Evolutionary conservation across 345 rosid species (phyloP), one percentile per base, ranked within the genome.

Genomic region (Pugionium dolabratum): DNA sequence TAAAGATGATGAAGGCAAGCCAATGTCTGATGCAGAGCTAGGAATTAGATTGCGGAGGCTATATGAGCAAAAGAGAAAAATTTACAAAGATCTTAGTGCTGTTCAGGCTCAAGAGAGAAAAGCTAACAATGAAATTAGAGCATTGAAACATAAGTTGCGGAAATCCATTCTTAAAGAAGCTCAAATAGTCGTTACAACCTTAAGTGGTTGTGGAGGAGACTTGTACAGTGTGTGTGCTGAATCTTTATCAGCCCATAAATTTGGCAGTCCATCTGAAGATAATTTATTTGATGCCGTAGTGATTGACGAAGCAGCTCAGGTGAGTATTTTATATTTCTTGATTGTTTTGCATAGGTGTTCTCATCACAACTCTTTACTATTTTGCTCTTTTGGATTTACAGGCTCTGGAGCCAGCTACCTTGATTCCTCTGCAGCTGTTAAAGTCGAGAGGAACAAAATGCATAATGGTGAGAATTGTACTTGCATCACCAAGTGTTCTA

Each of bases 171-270:
- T 93, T 64, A 88, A 76, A 83, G 99, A 93, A 73, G 99, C 99
- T 65, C 97, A 93, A 74, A 88, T 93, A 74, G 91, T 93, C 11
- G 88, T 90, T 46, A 83, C 97, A 1, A 93, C 99, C 6, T 74
- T 93, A 74, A 88, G 99, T 69, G 99, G 99, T n/a, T 90, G 86
- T 77, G 99, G 99, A 77, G 99, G 99, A 72, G 99, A 93, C 80
- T 87, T 93, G 40, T 88, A 83, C 73, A 86, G 80, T 54, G 97
- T 93, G 43, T 93, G 99, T 78, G 81, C 95, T 56, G 99, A 90
- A 69, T 82, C 94, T 62, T 80, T 81, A 70, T 79, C 89, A 54
- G 78, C 80, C 71, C 74, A 69, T 75, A 90, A 85, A 76, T 88
- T 83, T 74, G 83, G 89, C 65, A 82, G 56, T 71, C 87, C 90